A percentile compares a stretch with the other conserved stretches of the same genome.
These are phyloP conservation scores for Backusella morwellensis DNA, from an alignment of 192 early-diverging fungal genomes.

Conservation along the genomic window DNA sequence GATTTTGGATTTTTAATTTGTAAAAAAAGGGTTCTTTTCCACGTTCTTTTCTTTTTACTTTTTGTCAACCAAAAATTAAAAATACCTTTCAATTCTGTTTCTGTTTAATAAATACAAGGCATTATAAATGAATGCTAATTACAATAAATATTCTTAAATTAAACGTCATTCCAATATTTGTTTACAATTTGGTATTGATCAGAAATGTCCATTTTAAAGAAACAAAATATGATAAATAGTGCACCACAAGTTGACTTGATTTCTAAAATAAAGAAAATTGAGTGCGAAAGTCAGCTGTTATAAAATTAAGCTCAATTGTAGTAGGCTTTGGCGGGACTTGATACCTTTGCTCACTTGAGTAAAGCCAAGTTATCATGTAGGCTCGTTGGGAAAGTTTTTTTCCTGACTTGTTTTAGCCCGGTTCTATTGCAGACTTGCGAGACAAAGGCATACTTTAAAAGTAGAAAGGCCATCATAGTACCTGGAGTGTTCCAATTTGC, in stretches of 20 bases:
- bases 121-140: neutral
- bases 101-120: neutral
- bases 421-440: slow-evolving; percentile 12
- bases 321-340: slow-evolving; percentile 5
- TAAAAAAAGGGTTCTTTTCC: neutral
- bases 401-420: slow-evolving; percentile 24
- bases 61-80: neutral
- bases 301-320: neutral
- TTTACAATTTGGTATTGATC: neutral
- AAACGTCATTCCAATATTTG: neutral
- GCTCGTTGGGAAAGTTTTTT: slow-evolving; percentile 24
- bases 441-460: neutral
- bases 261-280: neutral
- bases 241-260: neutral
- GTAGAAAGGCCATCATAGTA: slow-evolving; percentile 32
- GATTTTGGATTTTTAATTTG: neutral
- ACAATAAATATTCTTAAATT: neutral
- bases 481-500: slow-evolving; percentile 8
- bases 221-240: neutral
- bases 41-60: neutral
- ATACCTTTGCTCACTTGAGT: neutral
- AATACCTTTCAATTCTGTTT: neutral
- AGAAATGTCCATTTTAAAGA: neutral
- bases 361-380: slow-evolving; percentile 16
- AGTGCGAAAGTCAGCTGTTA: too few relatives aligned